Conservation (phyloP, 352 stramenopile genomes). For the Phytophthora litchii region DNA sequence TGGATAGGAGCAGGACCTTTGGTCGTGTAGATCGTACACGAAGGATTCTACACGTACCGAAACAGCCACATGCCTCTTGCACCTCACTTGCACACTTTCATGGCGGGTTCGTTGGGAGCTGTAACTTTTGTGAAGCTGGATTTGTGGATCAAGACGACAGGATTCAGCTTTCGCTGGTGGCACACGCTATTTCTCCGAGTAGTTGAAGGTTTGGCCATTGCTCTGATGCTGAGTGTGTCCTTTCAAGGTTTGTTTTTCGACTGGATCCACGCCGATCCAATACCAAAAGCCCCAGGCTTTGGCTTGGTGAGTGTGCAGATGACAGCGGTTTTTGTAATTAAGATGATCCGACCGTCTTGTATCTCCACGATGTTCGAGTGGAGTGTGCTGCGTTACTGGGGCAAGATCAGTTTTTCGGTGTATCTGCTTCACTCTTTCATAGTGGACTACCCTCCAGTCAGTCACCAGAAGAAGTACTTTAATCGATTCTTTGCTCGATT, state of each 20-base stretch:
- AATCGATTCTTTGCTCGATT: slow-evolving; percentile 40
- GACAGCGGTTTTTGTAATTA: slow-evolving; percentile 25
- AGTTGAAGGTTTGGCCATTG: slow-evolving; percentile 31
- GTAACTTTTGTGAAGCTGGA: slow-evolving; percentile 36
- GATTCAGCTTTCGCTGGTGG: slow-evolving; percentile 24
- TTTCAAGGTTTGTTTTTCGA: slow-evolving; percentile 35
- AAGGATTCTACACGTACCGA: slow-evolving; percentile 24
- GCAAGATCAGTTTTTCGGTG: slow-evolving; percentile 32
- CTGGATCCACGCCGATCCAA: slow-evolving; percentile 26
- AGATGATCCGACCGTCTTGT: slow-evolving; percentile 31
- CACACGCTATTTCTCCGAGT: slow-evolving; percentile 33
- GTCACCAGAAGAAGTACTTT: slow-evolving; percentile 36
- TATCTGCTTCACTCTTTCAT: slow-evolving; percentile 34
- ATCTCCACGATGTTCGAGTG: slow-evolving; percentile 34
- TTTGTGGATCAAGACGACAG: slow-evolving; percentile 25
- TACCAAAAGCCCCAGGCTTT: slow-evolving; percentile 16
- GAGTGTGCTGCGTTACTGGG: slow-evolving; percentile 34
- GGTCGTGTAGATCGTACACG: slow-evolving; percentile 28
- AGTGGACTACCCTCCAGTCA: slow-evolving; percentile 23
- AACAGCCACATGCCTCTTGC: slow-evolving; percentile 20
- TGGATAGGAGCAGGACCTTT: slow-evolving; percentile 28
- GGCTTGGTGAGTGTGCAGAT: slow-evolving; percentile 23
- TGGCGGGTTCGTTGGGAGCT: slow-evolving; percentile 42
- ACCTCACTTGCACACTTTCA: slow-evolving; percentile 37
- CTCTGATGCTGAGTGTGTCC: slow-evolving; percentile 28